Evolutionary conservation across 2,329 filamentous ascomycete species (phyloP), one percentile per base, ranked within the genome.

Genomic region (Fusarium tuaranense): DNA sequence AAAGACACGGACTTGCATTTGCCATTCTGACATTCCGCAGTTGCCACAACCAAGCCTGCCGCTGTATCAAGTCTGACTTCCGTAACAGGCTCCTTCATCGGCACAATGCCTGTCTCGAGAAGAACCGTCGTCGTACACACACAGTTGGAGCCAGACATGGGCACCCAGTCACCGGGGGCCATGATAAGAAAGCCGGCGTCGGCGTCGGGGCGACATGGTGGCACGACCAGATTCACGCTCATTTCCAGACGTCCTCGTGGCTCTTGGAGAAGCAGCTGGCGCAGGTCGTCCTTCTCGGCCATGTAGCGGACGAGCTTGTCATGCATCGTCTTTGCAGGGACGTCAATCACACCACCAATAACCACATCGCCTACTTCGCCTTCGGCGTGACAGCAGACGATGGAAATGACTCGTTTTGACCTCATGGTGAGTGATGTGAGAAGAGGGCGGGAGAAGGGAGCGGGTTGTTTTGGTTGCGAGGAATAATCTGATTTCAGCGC

Each of bases 341-440:
- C 79, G 63, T 87, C 85, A 3, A 84, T 79, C 4, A 87, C 84
- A 27, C 86, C 87, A 14, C 85, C 85, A 18, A 83, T 81, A 57
- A 88, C 83, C 27, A 88, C 86, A 73, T 88, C 86, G 61, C 86
- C 84, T 1, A 86, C 84, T 76, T 83, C 81, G 63, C 84, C 84
- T 69, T 82, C 83, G 30, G 82, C 80, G 66, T 84, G 83, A 64
- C 79, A 80, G 59, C 81, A 79, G 7, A 84, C 80, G 25, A 83
- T 69, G 10, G 73, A 74, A 8, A 81, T 65, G 3, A 75, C 78
- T 51, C 70, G 27, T 20, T 39, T 38, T 18, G 63, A 59, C 32
- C 41, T 30, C 63, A 65, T 60, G 32, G 32, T 4, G n/a, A 34
- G 16, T 51, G 46, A 51, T 30, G 46, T 30, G 46, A 30, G 46